These are phyloP conservation scores for Termitomyces sp. DNA, from an alignment of 768 basidiomycete genomes.

Conservation along the genomic window DNA sequence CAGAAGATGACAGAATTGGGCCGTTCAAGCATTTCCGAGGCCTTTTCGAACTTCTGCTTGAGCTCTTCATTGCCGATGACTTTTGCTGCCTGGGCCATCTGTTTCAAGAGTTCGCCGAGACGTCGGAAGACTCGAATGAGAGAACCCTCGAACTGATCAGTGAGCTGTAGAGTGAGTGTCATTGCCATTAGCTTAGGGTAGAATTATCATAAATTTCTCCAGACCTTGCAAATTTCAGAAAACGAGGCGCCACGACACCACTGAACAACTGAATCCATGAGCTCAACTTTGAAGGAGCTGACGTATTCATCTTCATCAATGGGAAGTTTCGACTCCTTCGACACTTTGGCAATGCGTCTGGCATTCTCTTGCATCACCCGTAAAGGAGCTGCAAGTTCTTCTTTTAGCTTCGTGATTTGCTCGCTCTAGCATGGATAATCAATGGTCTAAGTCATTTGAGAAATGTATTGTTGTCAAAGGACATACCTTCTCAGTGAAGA, in stretches of 20 bases:
- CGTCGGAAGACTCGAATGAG: constrained; percentile 95
- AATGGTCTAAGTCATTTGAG: neutral
- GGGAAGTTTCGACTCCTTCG: constrained; percentile 86
- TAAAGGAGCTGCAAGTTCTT: constrained; percentile 89
- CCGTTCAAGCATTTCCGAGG: constrained; percentile 88
- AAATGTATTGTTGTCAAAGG: neutral
- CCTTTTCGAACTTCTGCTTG: constrained; percentile 88
- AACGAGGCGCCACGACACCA: constrained; percentile 99
- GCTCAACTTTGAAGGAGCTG: constrained; percentile 93
- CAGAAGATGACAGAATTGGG: constrained; percentile 94
- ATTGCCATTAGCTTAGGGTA: neutral
- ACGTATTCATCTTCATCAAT: constrained; percentile 95
- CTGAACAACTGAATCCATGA: constrained; percentile 96
- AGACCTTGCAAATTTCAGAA: constrained; percentile 91
- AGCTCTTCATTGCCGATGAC: constrained; percentile 95
- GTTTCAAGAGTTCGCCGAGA: constrained; percentile 87
- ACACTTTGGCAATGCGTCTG: constrained; percentile 92
- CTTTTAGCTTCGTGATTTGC: constrained; percentile 78
- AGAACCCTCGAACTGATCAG: constrained; percentile 95
- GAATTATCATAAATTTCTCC: constrained; percentile 10
- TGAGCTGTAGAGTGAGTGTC: constrained; percentile 53
- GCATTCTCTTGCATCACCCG: constrained; percentile 96
- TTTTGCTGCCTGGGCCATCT: constrained; percentile 94
- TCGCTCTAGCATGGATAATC: constrained; percentile 54
- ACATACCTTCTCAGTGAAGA: constrained; percentile 90